Evolutionary conservation across 1,284 basidiomycete genomes (phyloP), one percentile per base, ranked within the genome.

Genomic region (Puccinia triticina): DNA sequence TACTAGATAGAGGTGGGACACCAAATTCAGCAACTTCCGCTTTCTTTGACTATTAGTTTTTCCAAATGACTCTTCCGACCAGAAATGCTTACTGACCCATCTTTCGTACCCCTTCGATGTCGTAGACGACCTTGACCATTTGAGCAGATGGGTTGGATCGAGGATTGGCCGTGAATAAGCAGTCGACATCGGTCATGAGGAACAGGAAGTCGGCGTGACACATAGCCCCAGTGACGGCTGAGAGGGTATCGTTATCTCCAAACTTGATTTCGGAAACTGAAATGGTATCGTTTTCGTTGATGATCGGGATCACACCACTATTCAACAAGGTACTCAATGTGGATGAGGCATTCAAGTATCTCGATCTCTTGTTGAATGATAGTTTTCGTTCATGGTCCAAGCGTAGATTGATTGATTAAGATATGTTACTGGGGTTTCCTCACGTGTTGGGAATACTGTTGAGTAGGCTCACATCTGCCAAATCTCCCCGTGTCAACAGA

Each of bases 181-280:
- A 94, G 84, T 98, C 95, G 8, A 99, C 97, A 85, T 99, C 97
- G 0, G 97, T 99, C 74, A 98, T 90, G 10, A 99, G 90, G 88
- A 98, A 98, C 16, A 99, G 91, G 86, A 95, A 99, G 87, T 99
- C 96, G 21, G 96, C 96, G 85, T 98, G 94, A 34, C 98, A 92
- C 92, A 99, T 96, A 4, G 94, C 94, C 0, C 95, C 93, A 0
- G 96, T 95, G 85, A 99, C 96, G 29, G 96, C 96, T 40, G 95
- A 98, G 26, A 99, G 89, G 0, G 96, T 98, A 87, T 99, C 97
- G 86, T 99, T 99, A 88, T 99, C 97, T 75, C 97, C 96, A 86
- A 99, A 99, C 92, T 96, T 96, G 85, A 99, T 97, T 92, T 99
- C 96, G 1, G 85, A 85, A 21, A 81, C 69, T 3, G 78, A 73